Base-by-base conservation (phyloP, 805 yeast species). In the Groenewaldozyma salmanticensis region DNA sequence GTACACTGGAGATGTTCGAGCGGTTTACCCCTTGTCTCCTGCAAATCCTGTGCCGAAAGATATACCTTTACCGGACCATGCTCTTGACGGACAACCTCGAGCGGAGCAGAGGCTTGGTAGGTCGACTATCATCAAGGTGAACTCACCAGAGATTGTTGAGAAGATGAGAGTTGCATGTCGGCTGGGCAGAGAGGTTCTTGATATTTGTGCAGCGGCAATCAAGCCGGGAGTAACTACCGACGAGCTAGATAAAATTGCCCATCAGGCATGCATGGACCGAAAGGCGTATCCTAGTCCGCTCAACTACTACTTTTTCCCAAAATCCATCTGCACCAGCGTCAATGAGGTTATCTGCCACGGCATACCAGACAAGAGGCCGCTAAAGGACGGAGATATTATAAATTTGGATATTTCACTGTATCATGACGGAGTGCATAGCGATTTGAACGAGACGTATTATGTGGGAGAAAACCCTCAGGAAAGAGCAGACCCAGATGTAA, bases 311-410 rank as follows among this genome's bases (percentile, higher is more conserved):
- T 83, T 86, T 62, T 92, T 77, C 66, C 96, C 97, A 33, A 88
- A 87, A 59, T 77, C 92, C 18, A 74, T 85, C 33, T 92, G 98
- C 64, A 86, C 95, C 1, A 86, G 96, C 2, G 81, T 92, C 34
- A 92, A 92, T 62, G 98, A 92, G 67, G 79, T 87, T 43, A 83
- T 92, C 46, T 92, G 98, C 60, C 98, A 92, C 62, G 98, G 98
- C 48, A 83, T 92, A 44, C 98, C 98, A 21, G 98, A 92, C 63
- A 73, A 83, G 65, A 74, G 88, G 42, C 79, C 78, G 27, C 71
- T 92, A 48, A 66, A 84, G 60, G 97, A 90, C 51, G 98, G 98
- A 45, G 98, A 92, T 59, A 90, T 92, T 51, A 74, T 92, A 46
- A 92, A 92, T 58, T 67, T 92, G 49, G 98, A 92, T 60, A 84